Evolutionary conservation across 805 yeast species (phyloP), one percentile per base, ranked within the genome.

Genomic region (Candida rishiriensis): DNA sequence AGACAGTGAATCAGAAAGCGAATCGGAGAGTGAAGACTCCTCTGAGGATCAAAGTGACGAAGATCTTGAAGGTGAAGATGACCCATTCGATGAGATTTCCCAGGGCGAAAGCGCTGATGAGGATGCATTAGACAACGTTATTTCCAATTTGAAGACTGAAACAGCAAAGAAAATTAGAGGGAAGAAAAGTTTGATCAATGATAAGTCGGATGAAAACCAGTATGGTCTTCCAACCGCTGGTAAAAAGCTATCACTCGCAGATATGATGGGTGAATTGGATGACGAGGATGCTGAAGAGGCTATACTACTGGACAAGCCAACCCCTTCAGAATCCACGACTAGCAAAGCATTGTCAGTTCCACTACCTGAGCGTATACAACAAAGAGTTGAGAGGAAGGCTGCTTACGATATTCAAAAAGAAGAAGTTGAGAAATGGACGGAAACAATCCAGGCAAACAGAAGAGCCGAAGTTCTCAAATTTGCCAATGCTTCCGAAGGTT

Each of bases 331-430:
- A 17, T 38, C 34, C 16, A 46, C 41, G 17, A 28, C 45, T 46
- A 14, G 36, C 1, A 71, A 72, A 49, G 73, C 91, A 1, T 66
- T 88, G 39, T 76, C 84, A 0, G 82, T 88, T 11, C 97, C 98
- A 2, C 71, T 89, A 43, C 96, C 97, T 1, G 78, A 80, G 55
- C 79, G 95, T 52, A 81, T 91, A 43, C 95, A 89, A 64, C 78
- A 86, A 54, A 79, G 93, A 59, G 77, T 84, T 52, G 96, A 90
- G 54, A 77, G 98, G 59, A 75, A 73, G 45, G 97, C 91, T 2
- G 98, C 99, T 0, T 90, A 86, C 61, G 95, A 87, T 45, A 76
- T 93, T 30, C 81, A 97, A 37, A 88, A 83, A 53, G 85, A 83
- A 36, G 96, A 93, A 60, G 86, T 91, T 6, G 74, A 79, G 47